Conservation (phyloP, 805 yeast genomes). For the Candida endomychidarum region DNA sequence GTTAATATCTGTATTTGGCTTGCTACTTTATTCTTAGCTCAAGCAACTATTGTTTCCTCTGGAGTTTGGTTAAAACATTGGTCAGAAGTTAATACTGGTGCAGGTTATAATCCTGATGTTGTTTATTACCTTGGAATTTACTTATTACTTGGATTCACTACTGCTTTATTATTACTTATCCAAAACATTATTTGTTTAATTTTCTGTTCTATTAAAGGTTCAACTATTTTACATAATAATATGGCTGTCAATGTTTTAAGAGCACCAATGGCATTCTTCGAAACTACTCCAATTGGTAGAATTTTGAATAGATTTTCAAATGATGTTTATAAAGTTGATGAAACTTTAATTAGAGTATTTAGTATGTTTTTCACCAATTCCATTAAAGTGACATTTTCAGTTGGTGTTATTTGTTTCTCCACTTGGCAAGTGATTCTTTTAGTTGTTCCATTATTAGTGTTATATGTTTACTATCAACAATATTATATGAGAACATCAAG, state of each 20-base stretch:
- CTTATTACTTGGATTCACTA: constrained; percentile 67
- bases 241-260: constrained; percentile 74
- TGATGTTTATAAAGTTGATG: constrained; percentile 89
- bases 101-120: constrained; percentile 73
- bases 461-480: constrained; percentile 72
- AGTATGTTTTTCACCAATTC: constrained; percentile 64
- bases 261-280: constrained; percentile 95
- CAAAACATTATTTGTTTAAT: constrained; percentile 77
- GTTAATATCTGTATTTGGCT: constrained; percentile 60
- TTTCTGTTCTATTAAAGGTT: constrained; percentile 79
- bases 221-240: constrained; percentile 66
- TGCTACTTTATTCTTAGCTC: constrained; percentile 54
- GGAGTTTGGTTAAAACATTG: constrained; percentile 96
- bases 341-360: constrained; percentile 67
- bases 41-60: constrained; percentile 61
- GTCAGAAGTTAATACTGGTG: constrained; percentile 82
- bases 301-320: constrained; percentile 86
- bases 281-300: constrained; percentile 94
- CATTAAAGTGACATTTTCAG: constrained; percentile 68
- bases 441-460: constrained; percentile 63
- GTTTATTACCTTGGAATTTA: constrained; percentile 72
- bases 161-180: constrained; percentile 57
- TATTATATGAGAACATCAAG: constrained; percentile 75
- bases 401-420: constrained; percentile 76
- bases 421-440: constrained; percentile 84